Conservation (phyloP, 2,329 filamentous ascomycete species). For the Coniochaeta ligniaria region DNA sequence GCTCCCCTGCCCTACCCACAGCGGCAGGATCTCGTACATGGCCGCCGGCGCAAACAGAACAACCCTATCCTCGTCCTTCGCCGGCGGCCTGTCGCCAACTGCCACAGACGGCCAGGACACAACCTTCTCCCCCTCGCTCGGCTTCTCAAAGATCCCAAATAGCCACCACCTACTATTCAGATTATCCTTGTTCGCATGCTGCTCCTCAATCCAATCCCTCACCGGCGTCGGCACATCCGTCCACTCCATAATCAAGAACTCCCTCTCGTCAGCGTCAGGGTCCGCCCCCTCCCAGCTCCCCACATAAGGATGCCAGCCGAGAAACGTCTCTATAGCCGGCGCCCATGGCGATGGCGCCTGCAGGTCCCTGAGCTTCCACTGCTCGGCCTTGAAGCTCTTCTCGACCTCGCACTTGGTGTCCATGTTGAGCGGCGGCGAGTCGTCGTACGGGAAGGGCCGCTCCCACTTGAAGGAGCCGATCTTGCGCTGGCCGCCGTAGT, state of each 20-base stretch:
- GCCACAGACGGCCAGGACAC: background rate
- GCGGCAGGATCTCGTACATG: conserved; percentile 1
- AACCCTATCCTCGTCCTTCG: background rate
- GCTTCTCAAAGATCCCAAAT: conserved; percentile 21
- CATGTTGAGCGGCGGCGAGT: conserved; percentile 19
- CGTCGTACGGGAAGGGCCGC: conserved; percentile 21
- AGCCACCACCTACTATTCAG: conserved; percentile 8
- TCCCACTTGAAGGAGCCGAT: conserved; percentile 18
- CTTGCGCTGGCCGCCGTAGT: background rate
- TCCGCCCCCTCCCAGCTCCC: conserved; percentile 35
- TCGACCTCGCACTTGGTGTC: conserved; percentile 18
- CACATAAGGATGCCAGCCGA: conserved; percentile 20
- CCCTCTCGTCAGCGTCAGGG: conserved; percentile 27
- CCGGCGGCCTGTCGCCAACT: background rate
- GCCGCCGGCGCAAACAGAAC: conserved; percentile 1
- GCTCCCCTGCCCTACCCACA: background rate
- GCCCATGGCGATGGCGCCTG: conserved; percentile 15
- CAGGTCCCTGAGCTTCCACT: conserved; percentile 21
- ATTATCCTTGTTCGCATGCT: conserved; percentile 15
- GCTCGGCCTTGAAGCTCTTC: conserved; percentile 18
- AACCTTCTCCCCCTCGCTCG: conserved; percentile 21
- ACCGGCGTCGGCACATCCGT: conserved; percentile 23
- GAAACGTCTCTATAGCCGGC: conserved; percentile 17
- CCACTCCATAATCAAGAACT: conserved; percentile 29
- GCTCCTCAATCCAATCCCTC: conserved; percentile 26